Evolutionary conservation across 2,329 filamentous ascomycete genomes (phyloP), one percentile per base, ranked within the genome.

Genomic region (Reticulascus tulasneorum): DNA sequence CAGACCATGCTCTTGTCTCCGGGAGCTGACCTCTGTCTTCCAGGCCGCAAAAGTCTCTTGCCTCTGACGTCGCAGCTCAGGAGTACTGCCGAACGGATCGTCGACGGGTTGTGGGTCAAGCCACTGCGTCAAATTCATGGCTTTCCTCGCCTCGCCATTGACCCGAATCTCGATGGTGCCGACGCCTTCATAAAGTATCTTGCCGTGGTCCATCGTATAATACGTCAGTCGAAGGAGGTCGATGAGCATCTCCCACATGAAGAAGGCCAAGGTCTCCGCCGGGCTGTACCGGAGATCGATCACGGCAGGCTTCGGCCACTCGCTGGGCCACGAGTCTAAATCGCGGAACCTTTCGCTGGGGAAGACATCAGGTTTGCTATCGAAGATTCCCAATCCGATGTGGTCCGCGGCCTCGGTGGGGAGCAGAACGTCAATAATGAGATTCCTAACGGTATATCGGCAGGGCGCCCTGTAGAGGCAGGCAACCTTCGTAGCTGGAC

Each of bases 261-360:
- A 46, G 37, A 46, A 44, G 37, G 37, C 44, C 20, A 46, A 33
- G 40, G 44, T 46, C 28, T 46, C 44, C 15, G 41, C 44, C 10
- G 37, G 37, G 23, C 44, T 46, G 22, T 37, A 37, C 32, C 41
- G 29, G 15, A 37, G 30, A 9, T 17, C 26, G n/a, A 37, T 41
- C 3, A 41, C 34, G 4, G 37, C 31, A 4, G 44, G 44, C 6
- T 24, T 19, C n/a, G 43, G 44, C 44, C 44, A 46, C 32, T 40
- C 40, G 18, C 40, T 36, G 18, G 32, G 32, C 23, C 40, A 36
- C 2, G 31, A 23, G 15, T 42, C 40, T 37, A 42, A 39, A 18
- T 39, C 40, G 23, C 39, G 15, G 20, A 27, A 29, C 23, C 23
- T 41, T 10, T 42, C 41, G 24, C 33, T 29, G 19, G 41, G 38